Conservation (phyloP, 305 asterid species). For the Fraxinus xanthoxyloides region DNA sequence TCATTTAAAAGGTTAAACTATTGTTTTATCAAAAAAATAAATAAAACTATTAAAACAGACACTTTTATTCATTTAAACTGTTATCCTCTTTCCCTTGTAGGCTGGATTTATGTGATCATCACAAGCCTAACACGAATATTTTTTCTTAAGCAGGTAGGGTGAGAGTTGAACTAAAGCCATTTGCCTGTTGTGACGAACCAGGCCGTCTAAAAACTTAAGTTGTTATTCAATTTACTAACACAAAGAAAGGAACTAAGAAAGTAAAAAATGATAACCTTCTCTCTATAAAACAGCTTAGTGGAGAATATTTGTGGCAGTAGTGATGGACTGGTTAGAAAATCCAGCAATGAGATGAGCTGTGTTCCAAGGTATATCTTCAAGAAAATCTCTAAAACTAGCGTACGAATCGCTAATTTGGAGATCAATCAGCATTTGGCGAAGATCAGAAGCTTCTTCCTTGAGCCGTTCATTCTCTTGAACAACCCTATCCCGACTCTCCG, state of each 20-base stretch:
- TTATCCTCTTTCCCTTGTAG: neutral
- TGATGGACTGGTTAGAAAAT: slow-evolving; percentile 26
- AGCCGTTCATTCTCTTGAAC: slow-evolving; percentile 47
- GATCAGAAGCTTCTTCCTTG: slow-evolving; percentile 53
- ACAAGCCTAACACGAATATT: neutral
- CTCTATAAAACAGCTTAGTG: slow-evolving; percentile 7
- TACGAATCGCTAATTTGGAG: slow-evolving; percentile 35
- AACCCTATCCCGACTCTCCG: slow-evolving; percentile 42
- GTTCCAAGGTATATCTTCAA: slow-evolving; percentile 36
- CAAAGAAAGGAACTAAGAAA: neutral
- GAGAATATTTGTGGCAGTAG: slow-evolving; percentile 15
- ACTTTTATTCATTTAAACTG: neutral
- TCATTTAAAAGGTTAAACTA: neutral
- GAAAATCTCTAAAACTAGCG: slow-evolving; percentile 29
- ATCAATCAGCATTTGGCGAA: slow-evolving; percentile 42
- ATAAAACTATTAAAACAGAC: neutral
- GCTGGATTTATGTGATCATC: neutral
- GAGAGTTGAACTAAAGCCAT: neutral
- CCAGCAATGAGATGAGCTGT: slow-evolving; percentile 31
- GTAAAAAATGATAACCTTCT: neutral
- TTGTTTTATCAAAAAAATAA: neutral
- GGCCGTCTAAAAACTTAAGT: neutral
- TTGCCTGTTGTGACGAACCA: neutral
- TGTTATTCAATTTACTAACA: neutral
- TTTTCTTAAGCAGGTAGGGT: neutral